Percentiles rank a stretch among this genome's conserved stretches.
These are phyloP conservation scores for Citrullus colocynthis DNA, from an alignment of 306 rosid genomes.

Conservation along the genomic window DNA sequence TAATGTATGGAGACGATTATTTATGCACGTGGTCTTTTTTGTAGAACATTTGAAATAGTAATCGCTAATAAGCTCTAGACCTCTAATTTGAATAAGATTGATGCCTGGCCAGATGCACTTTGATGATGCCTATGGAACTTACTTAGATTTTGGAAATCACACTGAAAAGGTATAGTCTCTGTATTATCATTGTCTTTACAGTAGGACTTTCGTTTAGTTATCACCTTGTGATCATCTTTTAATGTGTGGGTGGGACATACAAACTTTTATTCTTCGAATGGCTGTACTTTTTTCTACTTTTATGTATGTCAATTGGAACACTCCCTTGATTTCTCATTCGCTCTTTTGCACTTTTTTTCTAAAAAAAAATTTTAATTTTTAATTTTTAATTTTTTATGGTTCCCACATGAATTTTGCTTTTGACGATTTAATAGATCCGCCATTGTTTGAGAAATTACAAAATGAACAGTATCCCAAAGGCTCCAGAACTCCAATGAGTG, in stretches of 20 bases:
- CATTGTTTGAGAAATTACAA: background rate
- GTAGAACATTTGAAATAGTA: background rate
- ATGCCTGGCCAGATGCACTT: conserved; percentile 71
- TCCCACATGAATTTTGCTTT: background rate
- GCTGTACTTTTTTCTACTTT: background rate
- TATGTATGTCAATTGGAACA: background rate
- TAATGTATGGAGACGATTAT: background rate
- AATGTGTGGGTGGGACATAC: background rate
- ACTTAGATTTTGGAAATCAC: conserved; percentile 87
- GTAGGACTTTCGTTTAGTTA: background rate
- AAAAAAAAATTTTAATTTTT: too few species aligned
- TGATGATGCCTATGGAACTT: conserved; percentile 56
- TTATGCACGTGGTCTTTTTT: background rate
- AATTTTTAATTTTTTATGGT: too few species aligned
- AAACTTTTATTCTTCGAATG: background rate
- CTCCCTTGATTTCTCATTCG: background rate
- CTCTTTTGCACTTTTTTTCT: background rate
- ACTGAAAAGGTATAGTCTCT: conserved; percentile 70
- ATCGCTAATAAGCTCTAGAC: background rate
- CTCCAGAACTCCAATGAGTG: background rate
- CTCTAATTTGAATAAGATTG: conserved; percentile 4
- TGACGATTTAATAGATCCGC: background rate
- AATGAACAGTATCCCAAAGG: background rate
- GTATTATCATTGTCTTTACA: background rate
- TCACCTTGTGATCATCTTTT: background rate